These are phyloP conservation scores for Penicillium coprophilum DNA, from an alignment of 495 filamentous ascomycete species.

Conservation along the genomic window DNA sequence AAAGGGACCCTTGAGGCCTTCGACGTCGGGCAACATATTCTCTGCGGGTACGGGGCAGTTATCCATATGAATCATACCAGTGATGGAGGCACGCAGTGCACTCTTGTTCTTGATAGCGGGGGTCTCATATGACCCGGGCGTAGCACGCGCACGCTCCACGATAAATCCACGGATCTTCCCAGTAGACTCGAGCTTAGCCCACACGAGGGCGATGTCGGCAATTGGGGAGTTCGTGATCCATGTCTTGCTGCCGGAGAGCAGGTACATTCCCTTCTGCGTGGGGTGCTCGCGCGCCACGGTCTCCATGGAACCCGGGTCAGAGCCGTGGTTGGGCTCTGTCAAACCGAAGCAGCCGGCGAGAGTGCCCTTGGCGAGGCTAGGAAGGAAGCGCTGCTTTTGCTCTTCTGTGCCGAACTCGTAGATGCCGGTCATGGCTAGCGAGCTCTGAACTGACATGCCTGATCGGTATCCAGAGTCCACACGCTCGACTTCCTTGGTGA, in stretches of 20 bases:
- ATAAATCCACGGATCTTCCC: conserved; percentile 96
- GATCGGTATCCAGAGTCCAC: conserved; percentile 95
- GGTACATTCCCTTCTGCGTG: conserved; percentile 78
- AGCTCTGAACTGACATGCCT: conserved; percentile 94
- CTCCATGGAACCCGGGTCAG: conserved; percentile 96
- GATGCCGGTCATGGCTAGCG: conserved; percentile 95
- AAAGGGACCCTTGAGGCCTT: conserved; percentile 87
- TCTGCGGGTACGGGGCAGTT: conserved; percentile 82
- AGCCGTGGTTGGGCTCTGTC: conserved; percentile 97
- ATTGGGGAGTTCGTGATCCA: conserved; percentile 99
- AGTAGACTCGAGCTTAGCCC: conserved; percentile 87
- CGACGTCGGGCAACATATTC: conserved; percentile 92
- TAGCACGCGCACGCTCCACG: conserved; percentile 77
- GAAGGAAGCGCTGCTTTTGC: conserved; percentile 85
- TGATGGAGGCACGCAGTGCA: conserved; percentile 87
- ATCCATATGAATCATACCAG: conserved; percentile 96
- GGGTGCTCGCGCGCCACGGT: conserved; percentile 83
- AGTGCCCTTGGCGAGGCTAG: conserved; percentile 81
- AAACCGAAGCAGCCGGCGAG: conserved; percentile 89
- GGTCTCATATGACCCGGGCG: conserved; percentile 85
- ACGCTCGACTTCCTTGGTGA: conserved; percentile 93
- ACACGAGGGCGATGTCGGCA: conserved; percentile 84
- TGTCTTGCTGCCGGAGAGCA: conserved; percentile 85
- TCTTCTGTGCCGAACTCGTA: conserved; percentile 87
- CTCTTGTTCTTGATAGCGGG: conserved; percentile 94